These are phyloP conservation scores for Baorangia bicolor DNA, from an alignment of 768 basidiomycete genomes.

Conservation along the genomic window DNA sequence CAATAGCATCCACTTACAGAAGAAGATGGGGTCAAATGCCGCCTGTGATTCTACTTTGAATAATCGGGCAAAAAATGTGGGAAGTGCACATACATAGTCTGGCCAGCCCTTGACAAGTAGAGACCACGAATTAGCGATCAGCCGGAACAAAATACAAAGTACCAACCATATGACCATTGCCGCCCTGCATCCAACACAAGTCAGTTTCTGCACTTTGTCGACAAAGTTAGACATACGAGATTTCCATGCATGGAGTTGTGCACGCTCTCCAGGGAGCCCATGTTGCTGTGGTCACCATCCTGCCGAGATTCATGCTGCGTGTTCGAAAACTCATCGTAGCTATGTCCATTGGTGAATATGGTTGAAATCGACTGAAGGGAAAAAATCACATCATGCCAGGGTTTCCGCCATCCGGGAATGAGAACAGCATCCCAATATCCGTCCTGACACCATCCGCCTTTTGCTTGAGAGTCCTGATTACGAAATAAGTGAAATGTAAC, in stretches of 20 bases:
- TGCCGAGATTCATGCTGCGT: constrained; percentile 19
- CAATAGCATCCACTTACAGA: constrained; percentile 11
- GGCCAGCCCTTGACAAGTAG: constrained; percentile 11
- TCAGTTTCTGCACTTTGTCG: neutral
- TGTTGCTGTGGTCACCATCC: constrained; percentile 4
- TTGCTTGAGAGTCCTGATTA: constrained; percentile 17
- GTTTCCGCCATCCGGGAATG: constrained; percentile 15
- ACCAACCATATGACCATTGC: constrained; percentile 30
- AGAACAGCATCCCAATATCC: constrained; percentile 20
- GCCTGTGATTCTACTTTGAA: constrained; percentile 11
- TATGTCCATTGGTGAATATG: constrained; percentile 2
- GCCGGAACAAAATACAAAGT: neutral
- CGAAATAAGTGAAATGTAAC: neutral
- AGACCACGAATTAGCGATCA: neutral
- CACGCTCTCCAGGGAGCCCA: constrained; percentile 22
- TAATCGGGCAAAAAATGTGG: neutral
- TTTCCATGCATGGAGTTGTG: constrained; percentile 21
- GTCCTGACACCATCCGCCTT: constrained; percentile 11
- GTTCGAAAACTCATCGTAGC: constrained; percentile 33
- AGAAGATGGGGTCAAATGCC: constrained; percentile 28
- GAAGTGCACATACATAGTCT: constrained; percentile 22
- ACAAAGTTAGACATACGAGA: constrained; percentile 13
- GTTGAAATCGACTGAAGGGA: neutral
- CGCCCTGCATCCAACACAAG: constrained; percentile 12
- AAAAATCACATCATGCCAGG: constrained; percentile 10